These are phyloP conservation scores for Picea glauca DNA, from an alignment of 75 land plant genomes.

Conservation along the genomic window DNA sequence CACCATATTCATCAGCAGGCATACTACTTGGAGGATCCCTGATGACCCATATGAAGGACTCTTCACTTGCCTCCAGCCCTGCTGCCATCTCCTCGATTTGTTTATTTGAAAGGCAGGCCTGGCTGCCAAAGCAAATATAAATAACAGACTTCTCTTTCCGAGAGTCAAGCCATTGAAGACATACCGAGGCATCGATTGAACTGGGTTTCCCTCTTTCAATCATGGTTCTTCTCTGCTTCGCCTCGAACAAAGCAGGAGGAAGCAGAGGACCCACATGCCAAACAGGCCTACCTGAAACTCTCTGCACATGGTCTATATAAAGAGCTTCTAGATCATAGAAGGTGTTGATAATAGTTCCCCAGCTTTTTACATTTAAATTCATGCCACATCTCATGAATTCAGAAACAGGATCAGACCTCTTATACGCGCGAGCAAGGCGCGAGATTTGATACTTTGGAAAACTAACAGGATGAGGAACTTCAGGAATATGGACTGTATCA, in stretches of 20 bases:
- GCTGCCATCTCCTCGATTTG: neutral
- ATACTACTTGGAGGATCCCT: neutral
- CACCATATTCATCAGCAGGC: neutral
- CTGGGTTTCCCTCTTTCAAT: neutral
- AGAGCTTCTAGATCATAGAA: constrained; percentile 26
- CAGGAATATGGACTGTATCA: constrained; percentile 6
- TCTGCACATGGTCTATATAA: constrained; percentile 19
- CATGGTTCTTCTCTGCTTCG: neutral
- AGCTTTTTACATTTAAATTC: constrained; percentile 21
- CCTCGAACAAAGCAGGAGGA: neutral
- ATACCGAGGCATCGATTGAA: constrained; percentile 2
- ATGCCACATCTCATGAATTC: constrained; percentile 19
- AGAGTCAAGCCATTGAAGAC: constrained; percentile 14
- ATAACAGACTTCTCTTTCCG: neutral
- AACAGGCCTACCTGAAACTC: constrained; percentile 14
- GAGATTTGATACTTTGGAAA: constrained; percentile 28
- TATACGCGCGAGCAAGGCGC: constrained; percentile 7
- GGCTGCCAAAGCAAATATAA: neutral
- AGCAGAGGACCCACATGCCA: constrained; percentile 38
- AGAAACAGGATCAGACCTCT: constrained; percentile 14
- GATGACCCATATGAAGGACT: neutral
- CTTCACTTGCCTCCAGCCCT: constrained; percentile 5
- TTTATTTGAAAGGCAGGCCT: neutral
- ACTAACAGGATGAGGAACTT: constrained; percentile 13
- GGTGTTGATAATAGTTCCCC: constrained; percentile 37